Evolutionary conservation across 2,329 filamentous ascomycete species (phyloP), one percentile per base, ranked within the genome.

Genomic region (Fusarium cicatricum): DNA sequence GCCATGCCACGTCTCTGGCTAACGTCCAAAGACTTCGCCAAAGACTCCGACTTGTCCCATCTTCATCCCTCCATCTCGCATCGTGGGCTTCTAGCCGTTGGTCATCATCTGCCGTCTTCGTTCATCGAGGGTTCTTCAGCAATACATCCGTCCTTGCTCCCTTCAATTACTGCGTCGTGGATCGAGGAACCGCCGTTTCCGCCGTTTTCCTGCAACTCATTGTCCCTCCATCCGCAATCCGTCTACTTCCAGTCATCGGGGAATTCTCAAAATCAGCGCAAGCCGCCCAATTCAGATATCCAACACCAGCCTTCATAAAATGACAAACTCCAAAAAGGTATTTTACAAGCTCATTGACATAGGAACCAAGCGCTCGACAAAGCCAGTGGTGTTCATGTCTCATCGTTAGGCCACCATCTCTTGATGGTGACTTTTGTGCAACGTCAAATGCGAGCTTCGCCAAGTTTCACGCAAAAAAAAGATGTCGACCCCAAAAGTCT

Each of bases 311-410:
- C 60, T 49, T 67, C 58, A 64, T 59, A 50, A 64, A 60, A 52
- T 36, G 36, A 46, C n/a, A 50, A 61, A 64, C 57, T 54, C 62
- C 57, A 62, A 42, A 62, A 56, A 55, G 55, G 60, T 61, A 63
- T 66, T 68, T 56, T 68, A 68, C 65, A 68, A 68, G 65, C 63
- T 63, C 58, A 60, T 55, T 63, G 52, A 61, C 63, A 60, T 52
- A 58, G 49, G 57, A 63, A 58, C 42, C 50, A 65, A 61, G 55
- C 58, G 59, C 45, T 62, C 49, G 49, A 62, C 49, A 43, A 50
- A 44, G 39, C 51, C 51, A 62, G 44, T 67, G 64, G 62, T 62
- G 41, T 48, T 62, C 50, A 61, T 66, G 57, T 51, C 62, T 60
- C 55, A 53, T 54, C 51, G 50, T 60, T 52, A 62, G 43, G 52